These are phyloP conservation scores for Halophytophthora batemanensis DNA, from an alignment of 352 stramenopile species.

Conservation along the genomic window DNA sequence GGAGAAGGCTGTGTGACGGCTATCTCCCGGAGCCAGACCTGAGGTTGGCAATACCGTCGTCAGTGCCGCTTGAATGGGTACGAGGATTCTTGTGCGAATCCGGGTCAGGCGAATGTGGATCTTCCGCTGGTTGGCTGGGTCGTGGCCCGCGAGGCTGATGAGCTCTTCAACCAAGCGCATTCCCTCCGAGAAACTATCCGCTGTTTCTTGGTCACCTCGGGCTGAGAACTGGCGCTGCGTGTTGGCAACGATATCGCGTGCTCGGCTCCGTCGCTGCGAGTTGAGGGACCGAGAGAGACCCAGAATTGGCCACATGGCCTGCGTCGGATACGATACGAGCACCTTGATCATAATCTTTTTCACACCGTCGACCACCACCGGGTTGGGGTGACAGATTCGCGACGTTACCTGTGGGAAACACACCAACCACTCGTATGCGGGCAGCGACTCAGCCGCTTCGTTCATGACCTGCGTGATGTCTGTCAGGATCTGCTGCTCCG, in stretches of 20 bases:
- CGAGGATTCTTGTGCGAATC: conserved; percentile 67
- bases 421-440: conserved; percentile 95
- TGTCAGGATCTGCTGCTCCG: conserved; percentile 56
- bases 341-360: conserved; percentile 93
- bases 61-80: conserved; percentile 77
- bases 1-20: conserved; percentile 54
- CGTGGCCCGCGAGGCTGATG: conserved; percentile 90
- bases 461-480: conserved; percentile 69
- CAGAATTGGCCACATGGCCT: conserved; percentile 97
- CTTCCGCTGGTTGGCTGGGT: conserved; percentile 77
- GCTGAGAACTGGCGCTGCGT: conserved; percentile 69
- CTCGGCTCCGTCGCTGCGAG: conserved; percentile 53
- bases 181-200: conserved; percentile 84
- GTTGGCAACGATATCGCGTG: conserved; percentile 60
- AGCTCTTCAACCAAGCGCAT: conserved; percentile 92
- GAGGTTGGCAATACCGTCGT: conserved; percentile 71
- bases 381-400: conserved; percentile 89
- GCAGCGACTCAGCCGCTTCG: conserved; percentile 48
- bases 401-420: conserved; percentile 98
- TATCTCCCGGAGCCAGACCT: conserved; percentile 53
- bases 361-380: conserved; percentile 85
- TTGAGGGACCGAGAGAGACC: conserved; percentile 93
- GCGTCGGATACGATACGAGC: conserved; percentile 91
- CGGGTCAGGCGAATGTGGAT: conserved; percentile 76
- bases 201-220: conserved; percentile 56